These are phyloP conservation scores for Neofusicoccum sp. DNA, from an alignment of 2,329 filamentous ascomycete genomes.

Conservation along the genomic window DNA sequence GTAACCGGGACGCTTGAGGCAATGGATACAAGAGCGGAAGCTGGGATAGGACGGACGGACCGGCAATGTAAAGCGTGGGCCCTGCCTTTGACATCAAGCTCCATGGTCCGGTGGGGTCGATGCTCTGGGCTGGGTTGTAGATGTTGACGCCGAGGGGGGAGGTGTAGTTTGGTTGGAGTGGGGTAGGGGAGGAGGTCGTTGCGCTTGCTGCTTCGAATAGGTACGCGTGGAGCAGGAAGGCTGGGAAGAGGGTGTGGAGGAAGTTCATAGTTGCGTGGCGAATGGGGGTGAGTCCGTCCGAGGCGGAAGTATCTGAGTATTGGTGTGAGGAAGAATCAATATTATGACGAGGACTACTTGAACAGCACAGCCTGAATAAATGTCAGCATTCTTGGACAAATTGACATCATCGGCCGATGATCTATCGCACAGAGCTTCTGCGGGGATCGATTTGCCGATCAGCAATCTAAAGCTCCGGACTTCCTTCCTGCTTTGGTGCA, in stretches of 20 bases:
- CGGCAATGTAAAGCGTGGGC: constrained; percentile 32
- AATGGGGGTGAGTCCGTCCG: too few relatives aligned
- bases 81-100: constrained; percentile 24
- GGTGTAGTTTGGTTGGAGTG: constrained; percentile 19
- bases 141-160: constrained; percentile 19
- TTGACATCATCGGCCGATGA: not conserved
- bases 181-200: not conserved
- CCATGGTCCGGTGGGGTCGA: constrained; percentile 20
- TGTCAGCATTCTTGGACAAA: not conserved
- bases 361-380: too few relatives aligned
- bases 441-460: not conserved
- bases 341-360: too few relatives aligned
- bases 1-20: not conserved
- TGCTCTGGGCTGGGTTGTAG: constrained; percentile 18
- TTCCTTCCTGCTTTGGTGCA: not conserved
- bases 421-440: not conserved
- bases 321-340: too few relatives aligned
- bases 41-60: constrained; percentile 19
- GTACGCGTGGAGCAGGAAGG: too few relatives aligned
- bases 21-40: not conserved
- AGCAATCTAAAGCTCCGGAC: not conserved
- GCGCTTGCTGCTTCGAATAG: too few relatives aligned
- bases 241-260: too few relatives aligned
- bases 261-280: too few relatives aligned
- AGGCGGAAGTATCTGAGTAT: too few relatives aligned